Conservation (phyloP, 1,284 basidiomycete species). For the Naganishia cerealis region DNA sequence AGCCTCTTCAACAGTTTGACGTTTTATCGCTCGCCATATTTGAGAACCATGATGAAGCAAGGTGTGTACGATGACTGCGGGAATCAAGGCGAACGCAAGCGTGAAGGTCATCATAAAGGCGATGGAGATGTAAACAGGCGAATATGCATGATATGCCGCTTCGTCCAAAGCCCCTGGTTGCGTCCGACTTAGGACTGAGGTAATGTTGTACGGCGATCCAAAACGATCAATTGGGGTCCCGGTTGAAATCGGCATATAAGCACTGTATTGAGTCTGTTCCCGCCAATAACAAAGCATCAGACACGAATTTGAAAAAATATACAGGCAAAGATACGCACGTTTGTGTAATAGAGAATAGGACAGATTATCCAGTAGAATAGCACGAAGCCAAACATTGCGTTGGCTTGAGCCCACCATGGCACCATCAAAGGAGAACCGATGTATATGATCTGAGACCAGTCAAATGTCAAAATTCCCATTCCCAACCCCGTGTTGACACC, state of each 20-base stretch:
- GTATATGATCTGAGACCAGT: conserved; percentile 91
- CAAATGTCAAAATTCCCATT: conserved; percentile 86
- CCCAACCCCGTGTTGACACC: conserved; percentile 81
- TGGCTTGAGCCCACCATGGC: conserved; percentile 96
- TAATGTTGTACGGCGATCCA: conserved; percentile 74
- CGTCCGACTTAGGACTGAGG: conserved; percentile 64
- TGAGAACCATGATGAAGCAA: conserved; percentile 81
- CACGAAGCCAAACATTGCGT: conserved; percentile 83
- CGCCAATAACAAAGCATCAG: neutral
- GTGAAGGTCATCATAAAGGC: conserved; percentile 87
- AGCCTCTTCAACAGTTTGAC: conserved; percentile 74
- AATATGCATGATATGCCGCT: conserved; percentile 79
- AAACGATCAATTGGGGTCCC: conserved; percentile 72
- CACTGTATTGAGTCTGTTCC: conserved; percentile 72
- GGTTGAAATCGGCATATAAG: conserved; percentile 80
- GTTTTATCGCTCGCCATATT: conserved; percentile 71
- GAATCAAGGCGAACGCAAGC: conserved; percentile 79
- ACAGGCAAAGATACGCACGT: conserved; percentile 59
- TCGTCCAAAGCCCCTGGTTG: conserved; percentile 62
- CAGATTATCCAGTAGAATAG: conserved; percentile 87
- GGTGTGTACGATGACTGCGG: conserved; percentile 85
- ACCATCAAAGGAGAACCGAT: conserved; percentile 86
- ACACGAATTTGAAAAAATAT: neutral
- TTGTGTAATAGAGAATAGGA: conserved; percentile 87
- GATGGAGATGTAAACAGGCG: conserved; percentile 83